phyloP scores from a whole-genome alignment of 305 asterid species.

The Fraxinus dipetala region DNA sequence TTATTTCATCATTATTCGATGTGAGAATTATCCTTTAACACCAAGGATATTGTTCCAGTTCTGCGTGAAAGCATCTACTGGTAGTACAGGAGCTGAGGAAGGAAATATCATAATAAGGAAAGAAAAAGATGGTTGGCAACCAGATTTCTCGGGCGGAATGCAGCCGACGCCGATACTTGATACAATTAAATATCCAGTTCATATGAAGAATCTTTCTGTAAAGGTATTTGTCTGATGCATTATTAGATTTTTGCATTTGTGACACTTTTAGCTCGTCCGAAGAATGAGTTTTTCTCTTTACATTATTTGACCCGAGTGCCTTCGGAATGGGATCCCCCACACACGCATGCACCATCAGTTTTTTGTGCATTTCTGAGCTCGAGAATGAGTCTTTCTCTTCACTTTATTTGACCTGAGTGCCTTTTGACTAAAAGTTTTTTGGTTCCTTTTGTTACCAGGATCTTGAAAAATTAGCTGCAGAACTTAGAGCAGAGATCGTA shows the following conservation, averaged over 20 bases:
- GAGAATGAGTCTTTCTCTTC: background rate
- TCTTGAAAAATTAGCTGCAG: conserved; percentile 46
- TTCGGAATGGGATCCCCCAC: background rate
- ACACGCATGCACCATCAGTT: background rate
- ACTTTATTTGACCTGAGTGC: background rate
- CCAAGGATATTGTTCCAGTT: conserved; percentile 30
- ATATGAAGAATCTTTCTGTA: conserved; percentile 63
- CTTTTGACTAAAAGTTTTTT: background rate
- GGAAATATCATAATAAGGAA: conserved; percentile 35
- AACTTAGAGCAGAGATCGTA: conserved; percentile 58
- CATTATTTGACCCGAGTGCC: background rate
- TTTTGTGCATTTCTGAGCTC: background rate
- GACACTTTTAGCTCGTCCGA: background rate
- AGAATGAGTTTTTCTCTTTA: background rate
- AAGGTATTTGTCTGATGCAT: conserved; percentile 27
- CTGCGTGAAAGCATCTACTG: conserved; percentile 42
- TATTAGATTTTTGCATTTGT: background rate
- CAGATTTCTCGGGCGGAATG: conserved; percentile 46
- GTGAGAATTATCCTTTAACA: background rate
- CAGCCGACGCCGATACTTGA: conserved; percentile 60
- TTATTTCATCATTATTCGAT: background rate
- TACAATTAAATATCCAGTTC: conserved; percentile 58
- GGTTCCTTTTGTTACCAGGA: conserved; percentile 31
- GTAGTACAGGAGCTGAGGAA: conserved; percentile 35
- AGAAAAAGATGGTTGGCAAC: conserved; percentile 48